Evolutionary conservation across 192 early-diverging fungal species (phyloP), one percentile per base, ranked within the genome.

Genomic region (Entomortierella parvispora): DNA sequence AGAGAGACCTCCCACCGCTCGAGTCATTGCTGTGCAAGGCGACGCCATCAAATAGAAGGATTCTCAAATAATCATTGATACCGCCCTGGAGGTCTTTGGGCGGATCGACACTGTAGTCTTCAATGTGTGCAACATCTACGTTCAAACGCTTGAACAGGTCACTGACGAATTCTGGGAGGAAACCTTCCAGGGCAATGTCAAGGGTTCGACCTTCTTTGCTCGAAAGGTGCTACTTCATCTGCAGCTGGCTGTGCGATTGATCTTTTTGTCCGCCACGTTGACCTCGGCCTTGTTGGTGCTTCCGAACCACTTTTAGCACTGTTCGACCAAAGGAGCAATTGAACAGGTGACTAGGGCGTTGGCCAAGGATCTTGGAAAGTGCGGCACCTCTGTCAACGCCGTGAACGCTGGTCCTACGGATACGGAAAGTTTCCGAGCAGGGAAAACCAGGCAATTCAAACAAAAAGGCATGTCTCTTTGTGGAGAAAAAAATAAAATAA

Each of bases 71-170:
- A 64, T 95, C 10, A 87, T 96, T 31, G 82, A 90, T 25, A 91
- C 92, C 2, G 92, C 93, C 17, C 71, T 96, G 42, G 67, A 88
- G 55, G 82, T 23, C 2, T 75, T 66, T 62, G 71, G 71, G 0
- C 34, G 58, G 17, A 66, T 75, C 31, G 71, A 75, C 81, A 63
- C 92, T 51, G 71, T 96, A 0, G 88, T 95, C 81, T 95, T 95
- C 85, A 96, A 96, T 56, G 95, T 94, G 3, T 94, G 90, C 40
- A 94, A 94, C 67, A 82, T 96, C 59, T 87, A 92, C 42, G 92
- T 93, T 85, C 90, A 91, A 79, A 85, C 92, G 17, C 91, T 96
- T 74, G 77, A 80, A 61, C 79, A 91, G 23, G 89, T 93, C 26
- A 92, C 94, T 11, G 92, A 92, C 75, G 83, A 86, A 37, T 93